Base-by-base conservation (phyloP, 805 yeast genomes). In the Ogataea neopini region DNA sequence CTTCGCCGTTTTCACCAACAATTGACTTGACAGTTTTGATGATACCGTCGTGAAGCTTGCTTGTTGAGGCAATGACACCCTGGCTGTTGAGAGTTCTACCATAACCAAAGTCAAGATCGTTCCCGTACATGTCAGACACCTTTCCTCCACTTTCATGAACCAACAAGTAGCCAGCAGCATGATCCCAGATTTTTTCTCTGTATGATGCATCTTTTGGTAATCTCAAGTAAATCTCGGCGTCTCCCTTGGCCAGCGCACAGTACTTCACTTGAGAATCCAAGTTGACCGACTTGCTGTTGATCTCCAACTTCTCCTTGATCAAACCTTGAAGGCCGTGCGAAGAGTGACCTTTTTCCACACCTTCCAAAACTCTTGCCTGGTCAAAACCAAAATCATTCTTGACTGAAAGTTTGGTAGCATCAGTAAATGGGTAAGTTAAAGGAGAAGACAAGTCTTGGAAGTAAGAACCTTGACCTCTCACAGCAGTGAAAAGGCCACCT, bases 121-220 rank as follows among this genome's bases (percentile, higher is more conserved):
- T 73, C 15, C 97, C 96, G 46, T 77, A 67, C 67, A 92, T 80
- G 62, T 94, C 99, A 13, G 92, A 81, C 10, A 94, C 98, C 42
- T 73, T 65, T 6, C 99, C 99, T 36, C 97, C 97, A 58, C 95
- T 86, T 67, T 95, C 99, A 29, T 78, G 75, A 39, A 95, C 83
- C 51, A 94, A 76, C 11, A 92, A 74, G 60, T 86, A 85, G 3
- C 99, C 99, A 1, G 97, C 95, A 15, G 98, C 98, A 66, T 94
- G 99, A 68, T 94, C 99, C 98, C 99, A 94, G 50, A 94, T 90
- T 68, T 94, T 94, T 65, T 94, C 99, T 58, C 88, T 78, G 65
- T 91, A 94, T 2, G 77, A 68, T 43, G 81, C 73, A 54, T 77
- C 81, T 39, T 84, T 80, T 11, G 99, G 99, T 49, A 95, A 70